Percentiles rank a stretch among this genome's conserved stretches.
Evolutionary conservation across 2,329 filamentous ascomycete species (phyloP).

Genomic region (Alternaria rosae): DNA sequence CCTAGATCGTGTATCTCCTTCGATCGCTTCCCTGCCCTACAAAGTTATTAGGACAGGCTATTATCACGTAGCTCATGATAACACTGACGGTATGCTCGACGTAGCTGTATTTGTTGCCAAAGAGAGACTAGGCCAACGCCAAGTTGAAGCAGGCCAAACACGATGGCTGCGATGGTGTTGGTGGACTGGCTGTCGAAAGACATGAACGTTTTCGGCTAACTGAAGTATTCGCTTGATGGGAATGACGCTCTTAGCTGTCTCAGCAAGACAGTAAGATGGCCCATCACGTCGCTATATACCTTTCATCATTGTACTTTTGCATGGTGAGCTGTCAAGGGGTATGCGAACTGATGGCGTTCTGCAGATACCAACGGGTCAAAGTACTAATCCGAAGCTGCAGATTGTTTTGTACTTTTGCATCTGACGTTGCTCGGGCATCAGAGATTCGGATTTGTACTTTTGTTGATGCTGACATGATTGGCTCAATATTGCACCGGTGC

Average conservation of each 20-base stretch:
- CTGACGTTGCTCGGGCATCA: not conserved
- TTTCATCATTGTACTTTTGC: conserved; percentile 4
- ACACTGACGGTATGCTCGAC: conserved; percentile 17
- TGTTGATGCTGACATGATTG: not conserved
- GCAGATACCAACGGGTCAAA: too few relatives aligned
- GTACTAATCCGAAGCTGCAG: too few relatives aligned
- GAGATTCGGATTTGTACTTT: not conserved
- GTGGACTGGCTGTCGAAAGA: not conserved
- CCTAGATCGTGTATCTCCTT: not conserved
- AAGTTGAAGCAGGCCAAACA: conserved; percentile 26
- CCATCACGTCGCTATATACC: not conserved
- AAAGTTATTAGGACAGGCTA: not conserved
- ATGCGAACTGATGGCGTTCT: too few relatives aligned
- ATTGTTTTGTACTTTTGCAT: not conserved
- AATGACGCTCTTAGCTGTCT: too few relatives aligned
- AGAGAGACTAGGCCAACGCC: conserved; percentile 16
- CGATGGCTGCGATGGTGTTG: conserved; percentile 19
- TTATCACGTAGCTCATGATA: not conserved
- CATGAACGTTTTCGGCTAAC: not conserved
- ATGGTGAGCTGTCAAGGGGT: too few relatives aligned
- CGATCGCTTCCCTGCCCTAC: not conserved
- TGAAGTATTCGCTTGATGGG: too few relatives aligned
- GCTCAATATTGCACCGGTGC: not conserved
- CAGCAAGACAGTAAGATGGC: not conserved
- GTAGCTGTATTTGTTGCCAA: conserved; percentile 24